A percentile compares a stretch with the other conserved stretches of the same genome.
These are phyloP conservation scores for Oryza glumipatula DNA, from an alignment of 176 grass and related monocot species.

Conservation along the genomic window DNA sequence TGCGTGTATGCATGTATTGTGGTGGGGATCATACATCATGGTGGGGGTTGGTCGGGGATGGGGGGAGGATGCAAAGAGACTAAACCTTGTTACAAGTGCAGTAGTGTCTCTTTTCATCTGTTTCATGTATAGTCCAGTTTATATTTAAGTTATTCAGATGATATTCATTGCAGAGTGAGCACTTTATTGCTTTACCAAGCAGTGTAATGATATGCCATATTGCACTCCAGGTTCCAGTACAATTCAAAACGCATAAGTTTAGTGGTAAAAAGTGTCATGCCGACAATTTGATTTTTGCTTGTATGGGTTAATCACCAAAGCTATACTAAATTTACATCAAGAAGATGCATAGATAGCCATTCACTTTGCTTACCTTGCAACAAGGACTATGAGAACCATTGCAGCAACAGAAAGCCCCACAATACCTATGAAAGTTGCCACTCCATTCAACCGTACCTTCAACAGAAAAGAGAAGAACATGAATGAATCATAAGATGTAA, in stretches of 20 bases:
- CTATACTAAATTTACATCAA: constrained; percentile 3
- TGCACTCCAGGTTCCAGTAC: constrained; percentile 14
- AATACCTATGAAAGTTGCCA: constrained; percentile 94
- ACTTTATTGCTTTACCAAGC: not conserved
- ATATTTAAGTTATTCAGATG: not conserved
- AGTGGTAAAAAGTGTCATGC: not conserved
- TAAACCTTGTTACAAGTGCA: not conserved
- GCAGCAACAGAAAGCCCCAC: constrained; percentile 77
- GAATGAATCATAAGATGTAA: constrained; percentile 17
- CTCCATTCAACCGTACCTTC: constrained; percentile 94
- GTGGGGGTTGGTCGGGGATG: no score
- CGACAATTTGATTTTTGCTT: not conserved
- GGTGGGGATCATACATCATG: not conserved
- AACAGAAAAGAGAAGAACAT: constrained; percentile 42
- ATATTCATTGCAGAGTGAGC: not conserved
- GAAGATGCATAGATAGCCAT: not conserved
- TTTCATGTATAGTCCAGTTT: not conserved
- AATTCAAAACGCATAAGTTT: not conserved
- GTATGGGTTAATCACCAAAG: not conserved
- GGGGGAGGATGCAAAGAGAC: not conserved
- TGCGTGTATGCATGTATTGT: not conserved
- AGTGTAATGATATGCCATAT: constrained; percentile 10
- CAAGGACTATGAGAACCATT: constrained; percentile 70
- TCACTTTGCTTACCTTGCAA: constrained; percentile 64
- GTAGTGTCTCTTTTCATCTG: not conserved